Conservation (phyloP, 805 yeast species). For the Barnettozyma sucrosica region DNA sequence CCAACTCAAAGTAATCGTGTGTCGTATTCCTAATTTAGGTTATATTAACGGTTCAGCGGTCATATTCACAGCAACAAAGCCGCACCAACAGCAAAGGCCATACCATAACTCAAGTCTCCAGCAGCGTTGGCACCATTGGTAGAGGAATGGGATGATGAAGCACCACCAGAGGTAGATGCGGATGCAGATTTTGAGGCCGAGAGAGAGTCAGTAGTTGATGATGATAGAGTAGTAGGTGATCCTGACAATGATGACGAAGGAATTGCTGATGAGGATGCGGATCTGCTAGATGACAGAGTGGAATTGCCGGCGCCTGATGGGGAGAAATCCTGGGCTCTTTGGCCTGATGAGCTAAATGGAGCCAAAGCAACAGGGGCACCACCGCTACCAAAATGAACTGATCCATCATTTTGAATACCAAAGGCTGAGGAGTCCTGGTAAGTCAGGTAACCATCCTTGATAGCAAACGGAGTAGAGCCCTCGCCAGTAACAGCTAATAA, state of each 20-base stretch:
- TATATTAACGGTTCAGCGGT: too few relatives aligned
- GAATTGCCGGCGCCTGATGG: conserved; percentile 23
- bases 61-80: conserved; percentile 23
- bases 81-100: conserved; percentile 28
- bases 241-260: conserved; percentile 30
- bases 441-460: conserved; percentile 33
- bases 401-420: conserved; percentile 30
- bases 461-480: conserved; percentile 36
- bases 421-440: conserved; percentile 32
- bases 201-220: conserved; percentile 2
- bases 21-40: too few relatives aligned
- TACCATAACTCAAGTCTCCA: conserved; percentile 16
- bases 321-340: conserved; percentile 26
- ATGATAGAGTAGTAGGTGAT: conserved; percentile 16
- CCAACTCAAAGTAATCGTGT: too few relatives aligned
- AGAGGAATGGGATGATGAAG: conserved; percentile 6
- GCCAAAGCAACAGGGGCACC: conserved; percentile 29
- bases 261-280: conserved; percentile 31
- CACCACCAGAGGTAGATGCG: conserved; percentile 9
- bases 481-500: conserved; percentile 12
- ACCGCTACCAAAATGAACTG: conserved; percentile 10
- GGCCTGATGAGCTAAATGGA: conserved; percentile 27
- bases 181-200: conserved; percentile 8
- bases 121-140: conserved; percentile 24
- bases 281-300: conserved; percentile 33